These are phyloP conservation scores for Erysimum cheiranthoides DNA, from an alignment of 345 rosid species.

Conservation along the genomic window DNA sequence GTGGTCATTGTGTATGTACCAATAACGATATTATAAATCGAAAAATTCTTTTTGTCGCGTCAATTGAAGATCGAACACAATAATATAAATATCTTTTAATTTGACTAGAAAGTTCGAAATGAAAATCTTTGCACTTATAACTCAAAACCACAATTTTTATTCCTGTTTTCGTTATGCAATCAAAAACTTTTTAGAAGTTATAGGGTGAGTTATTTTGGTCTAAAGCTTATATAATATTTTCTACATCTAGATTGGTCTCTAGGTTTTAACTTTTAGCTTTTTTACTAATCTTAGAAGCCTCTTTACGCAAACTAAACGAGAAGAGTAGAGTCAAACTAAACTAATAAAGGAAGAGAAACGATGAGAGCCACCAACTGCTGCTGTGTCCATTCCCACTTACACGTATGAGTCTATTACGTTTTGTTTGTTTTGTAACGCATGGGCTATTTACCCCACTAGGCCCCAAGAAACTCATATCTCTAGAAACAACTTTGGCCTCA, in stretches of 20 bases:
- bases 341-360: not conserved
- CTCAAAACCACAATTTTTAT: not conserved
- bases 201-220: not conserved
- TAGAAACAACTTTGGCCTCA: conserved; percentile 26
- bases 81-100: not conserved
- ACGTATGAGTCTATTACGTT: conserved; percentile 19
- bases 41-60: conserved; percentile 23
- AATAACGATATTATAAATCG: not conserved
- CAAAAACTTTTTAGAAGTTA: not conserved
- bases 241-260: not conserved
- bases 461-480: conserved; percentile 17
- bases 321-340: conserved; percentile 27
- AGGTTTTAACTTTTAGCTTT: not conserved
- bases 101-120: not conserved
- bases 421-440: conserved; percentile 31
- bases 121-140: not conserved
- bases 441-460: conserved; percentile 14
- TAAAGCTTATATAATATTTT: not conserved
- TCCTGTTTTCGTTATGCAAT: not conserved
- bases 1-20: conserved; percentile 23
- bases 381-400: conserved; percentile 28
- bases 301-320: not conserved
- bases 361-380: conserved; percentile 30
- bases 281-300: not conserved
- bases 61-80: not conserved